Evolutionary conservation across 768 basidiomycete species (phyloP).

Genomic region (Obba rivulosa): DNA sequence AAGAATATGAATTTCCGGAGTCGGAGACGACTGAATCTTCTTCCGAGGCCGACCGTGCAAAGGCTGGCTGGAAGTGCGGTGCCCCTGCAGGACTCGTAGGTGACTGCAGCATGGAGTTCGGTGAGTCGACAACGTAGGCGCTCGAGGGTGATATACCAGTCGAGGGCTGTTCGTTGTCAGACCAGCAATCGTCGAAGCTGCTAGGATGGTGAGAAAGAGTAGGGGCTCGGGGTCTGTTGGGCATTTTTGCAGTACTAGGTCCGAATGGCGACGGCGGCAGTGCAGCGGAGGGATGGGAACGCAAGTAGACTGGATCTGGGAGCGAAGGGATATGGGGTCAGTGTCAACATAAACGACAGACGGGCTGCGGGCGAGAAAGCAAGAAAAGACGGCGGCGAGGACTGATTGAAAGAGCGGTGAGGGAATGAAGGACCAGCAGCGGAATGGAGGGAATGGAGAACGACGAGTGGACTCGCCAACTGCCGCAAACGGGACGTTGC

Average conservation of each 20-base stretch:
- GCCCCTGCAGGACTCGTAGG: conserved; percentile 19
- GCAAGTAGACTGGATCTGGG: conserved; percentile 20
- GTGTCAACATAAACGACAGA: conserved; percentile 16
- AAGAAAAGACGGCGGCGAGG: conserved; percentile 12
- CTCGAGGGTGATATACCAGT: conserved; percentile 21
- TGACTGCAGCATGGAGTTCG: conserved; percentile 14
- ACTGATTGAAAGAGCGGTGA: conserved; percentile 6
- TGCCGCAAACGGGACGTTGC: not conserved
- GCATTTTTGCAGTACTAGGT: conserved; percentile 21
- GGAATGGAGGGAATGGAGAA: conserved; percentile 13
- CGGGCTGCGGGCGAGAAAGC: not conserved
- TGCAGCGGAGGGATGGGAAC: conserved; percentile 25
- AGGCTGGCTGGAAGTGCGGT: conserved; percentile 27
- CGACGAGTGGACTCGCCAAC: conserved; percentile 5
- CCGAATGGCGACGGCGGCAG: conserved; percentile 31
- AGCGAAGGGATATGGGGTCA: conserved; percentile 13
- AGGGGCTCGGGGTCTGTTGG: conserved; percentile 35
- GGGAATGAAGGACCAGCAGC: conserved; percentile 11
- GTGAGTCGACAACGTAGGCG: conserved; percentile 25
- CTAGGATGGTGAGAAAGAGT: conserved; percentile 26
- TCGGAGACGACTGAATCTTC: conserved; percentile 35
- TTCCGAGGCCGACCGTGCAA: conserved; percentile 36
- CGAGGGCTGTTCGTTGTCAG: conserved; percentile 17
- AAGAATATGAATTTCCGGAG: conserved; percentile 17
- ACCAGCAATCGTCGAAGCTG: conserved; percentile 21